phyloP scores from a whole-genome alignment of 495 filamentous ascomycete species.

The Talaromyces thailandensis region DNA sequence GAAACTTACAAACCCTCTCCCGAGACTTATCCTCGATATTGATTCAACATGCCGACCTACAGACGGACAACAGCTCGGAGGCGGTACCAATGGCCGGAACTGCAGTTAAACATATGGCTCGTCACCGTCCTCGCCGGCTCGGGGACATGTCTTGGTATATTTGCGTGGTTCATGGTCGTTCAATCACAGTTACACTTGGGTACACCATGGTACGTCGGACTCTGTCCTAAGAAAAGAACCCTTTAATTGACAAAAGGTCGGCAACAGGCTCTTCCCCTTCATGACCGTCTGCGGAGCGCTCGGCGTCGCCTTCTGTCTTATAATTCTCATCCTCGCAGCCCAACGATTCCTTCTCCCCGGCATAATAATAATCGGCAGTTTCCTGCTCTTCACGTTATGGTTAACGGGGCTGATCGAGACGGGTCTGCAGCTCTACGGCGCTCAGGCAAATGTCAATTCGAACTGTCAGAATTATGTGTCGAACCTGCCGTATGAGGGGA shows the following conservation, averaged over 20 bases:
- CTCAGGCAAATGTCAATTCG: constrained; percentile 60
- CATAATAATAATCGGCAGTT: constrained; percentile 81
- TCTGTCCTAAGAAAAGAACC: background rate
- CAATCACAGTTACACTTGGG: constrained; percentile 62
- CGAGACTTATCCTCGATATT: background rate
- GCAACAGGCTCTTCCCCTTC: constrained; percentile 83
- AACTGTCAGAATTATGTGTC: constrained; percentile 72
- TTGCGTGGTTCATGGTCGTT: constrained; percentile 71
- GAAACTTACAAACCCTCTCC: background rate
- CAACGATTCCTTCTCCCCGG: constrained; percentile 77
- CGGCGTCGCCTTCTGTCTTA: constrained; percentile 61
- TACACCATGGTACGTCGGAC: constrained; percentile 69
- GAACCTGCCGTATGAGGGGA: constrained; percentile 44
- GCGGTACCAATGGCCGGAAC: constrained; percentile 88
- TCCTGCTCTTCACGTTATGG: constrained; percentile 91
- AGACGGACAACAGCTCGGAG: constrained; percentile 28
- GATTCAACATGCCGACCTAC: constrained; percentile 1
- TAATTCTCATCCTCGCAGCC: constrained; percentile 63
- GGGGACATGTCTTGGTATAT: constrained; percentile 76
- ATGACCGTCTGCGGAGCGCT: constrained; percentile 66
- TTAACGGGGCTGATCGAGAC: constrained; percentile 87
- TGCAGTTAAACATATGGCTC: constrained; percentile 88
- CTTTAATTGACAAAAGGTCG: constrained; percentile 9
- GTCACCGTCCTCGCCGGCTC: constrained; percentile 75
- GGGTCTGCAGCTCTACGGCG: constrained; percentile 80